Evolutionary conservation across 2,329 filamentous ascomycete genomes (phyloP), one percentile per base, ranked within the genome.

Genomic region (Fusarium anthophilum): DNA sequence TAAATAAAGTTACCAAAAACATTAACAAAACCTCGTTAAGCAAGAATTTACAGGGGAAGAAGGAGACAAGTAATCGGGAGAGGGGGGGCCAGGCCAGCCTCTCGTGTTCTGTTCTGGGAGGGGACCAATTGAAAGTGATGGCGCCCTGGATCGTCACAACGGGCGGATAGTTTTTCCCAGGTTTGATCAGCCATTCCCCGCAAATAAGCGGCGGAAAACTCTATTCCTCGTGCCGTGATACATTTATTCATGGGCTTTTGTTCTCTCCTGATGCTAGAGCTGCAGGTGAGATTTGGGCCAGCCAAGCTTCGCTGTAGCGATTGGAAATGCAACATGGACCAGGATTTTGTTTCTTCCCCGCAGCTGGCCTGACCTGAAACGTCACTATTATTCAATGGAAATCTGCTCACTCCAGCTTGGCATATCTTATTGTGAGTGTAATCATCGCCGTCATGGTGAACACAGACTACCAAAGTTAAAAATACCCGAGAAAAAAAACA

Each of bases 351-450:
- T 51, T 35, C 22, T 48, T 48, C 4, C 68, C 63, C 68, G 57
- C 54, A 72, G 26, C 55, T 32, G 38, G 43, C 14, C 26, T 11
- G 45, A 30, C 22, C 37, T 38, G 54, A 20, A 60, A 57, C 66
- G 70, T 74, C 70, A 74, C 57, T 3, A 74, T 73, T 68, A 68
- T 60, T 57, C 51, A 60, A 71, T 59, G 22, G 11, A 39, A 43
- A 45, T 48, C 43, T 50, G 32, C 30, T 22, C 28, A 35, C 8
- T 2, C 35, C 8, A 22, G 3, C 70, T 70, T 73, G 55, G 55
- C 51, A 26, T 69, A 37, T 53, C 50, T 11, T n/a, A 26, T 26
- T 32, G 28, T 53, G 30, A 28, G 67, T 58, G 45, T 24, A 35
- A 22, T 45, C 48, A 70, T 70, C 38, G 6, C 61, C 61, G 63